These are phyloP conservation scores for Endothia cerciana DNA, from an alignment of 2,329 filamentous ascomycete species.

Conservation along the genomic window DNA sequence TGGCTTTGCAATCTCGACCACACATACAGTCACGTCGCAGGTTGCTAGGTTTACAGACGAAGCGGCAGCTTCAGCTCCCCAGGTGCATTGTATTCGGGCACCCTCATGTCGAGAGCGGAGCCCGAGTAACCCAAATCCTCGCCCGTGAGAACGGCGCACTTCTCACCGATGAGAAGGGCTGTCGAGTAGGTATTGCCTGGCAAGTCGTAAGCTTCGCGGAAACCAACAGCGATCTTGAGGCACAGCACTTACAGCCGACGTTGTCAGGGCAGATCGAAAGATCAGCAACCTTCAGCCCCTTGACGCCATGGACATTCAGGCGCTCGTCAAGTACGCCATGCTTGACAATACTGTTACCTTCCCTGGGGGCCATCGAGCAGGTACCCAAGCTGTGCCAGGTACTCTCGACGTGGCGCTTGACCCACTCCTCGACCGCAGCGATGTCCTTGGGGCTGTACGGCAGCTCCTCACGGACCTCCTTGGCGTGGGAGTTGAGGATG, in stretches of 20 bases:
- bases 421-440: conserved; percentile 60
- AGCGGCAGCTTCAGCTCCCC: conserved; percentile 47
- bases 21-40: neutral
- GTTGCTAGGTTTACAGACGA: conserved; percentile 42
- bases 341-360: conserved; percentile 80
- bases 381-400: conserved; percentile 73
- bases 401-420: conserved; percentile 74
- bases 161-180: conserved; percentile 76
- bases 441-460: conserved; percentile 67
- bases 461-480: conserved; percentile 64
- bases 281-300: conserved; percentile 78
- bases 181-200: conserved; percentile 55
- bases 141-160: conserved; percentile 69
- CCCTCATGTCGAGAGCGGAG: conserved; percentile 75
- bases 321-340: conserved; percentile 78
- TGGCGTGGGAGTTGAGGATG: conserved; percentile 66
- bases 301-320: conserved; percentile 76
- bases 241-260: conserved; percentile 66
- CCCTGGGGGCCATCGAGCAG: conserved; percentile 75
- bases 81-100: conserved; percentile 64
- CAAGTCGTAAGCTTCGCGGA: conserved; percentile 22
- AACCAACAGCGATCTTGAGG: conserved; percentile 42
- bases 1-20: neutral
- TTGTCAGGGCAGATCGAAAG: conserved; percentile 79
- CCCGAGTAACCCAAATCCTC: conserved; percentile 78